Base-by-base conservation (phyloP, 2,329 filamentous ascomycete species). In the Calonectria hawksworthii region DNA sequence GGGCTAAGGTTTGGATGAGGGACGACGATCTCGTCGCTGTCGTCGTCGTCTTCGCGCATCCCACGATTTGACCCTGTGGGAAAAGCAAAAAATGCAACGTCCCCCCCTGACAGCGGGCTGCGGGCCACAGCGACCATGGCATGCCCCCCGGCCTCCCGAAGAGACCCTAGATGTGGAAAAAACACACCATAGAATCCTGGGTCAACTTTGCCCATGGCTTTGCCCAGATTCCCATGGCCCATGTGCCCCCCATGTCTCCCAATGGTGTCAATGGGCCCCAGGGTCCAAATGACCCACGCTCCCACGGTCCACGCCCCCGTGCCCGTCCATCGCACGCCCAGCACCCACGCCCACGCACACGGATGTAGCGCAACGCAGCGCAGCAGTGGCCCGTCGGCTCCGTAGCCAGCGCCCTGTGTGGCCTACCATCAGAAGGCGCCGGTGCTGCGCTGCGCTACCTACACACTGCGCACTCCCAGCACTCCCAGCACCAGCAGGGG, bases 121-220 rank as follows among this genome's bases (percentile, higher is more conserved):
- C 66, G 54, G 77, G 50, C 23, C 69, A 71, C 69, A 16, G n/a
- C 26, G 51, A 54, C 51, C 14, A 5, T 54, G 51, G 18, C 36
- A 61, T 63, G 50, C 54, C 69, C 47, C 69, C 75, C 64, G 68
- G 72, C 44, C 74, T 76, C 74, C 73, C 52, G 73, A 65, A 23
- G 41, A 50, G 54, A 77, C 38, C 73, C 73, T 50, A 59, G 36
- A 26, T 44, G 44, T 34, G 36, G 32, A 61, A 70, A 32, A 76
- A 79, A 79, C 77, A 78, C 54, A 75, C 74, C 72, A 79, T 74
- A 70, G 66, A 70, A 74, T 70, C 72, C 68, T 74, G 76, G 71
- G 75, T 70, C 41, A 68, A 78, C 18, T 64, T 79, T 79, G 77
- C 72, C 77, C 75, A 80, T 80, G 65, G n/a, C 75, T 61, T 76